Conservation (phyloP, 1,139 yeast species). For the Casaregolazyma suthepensis region DNA sequence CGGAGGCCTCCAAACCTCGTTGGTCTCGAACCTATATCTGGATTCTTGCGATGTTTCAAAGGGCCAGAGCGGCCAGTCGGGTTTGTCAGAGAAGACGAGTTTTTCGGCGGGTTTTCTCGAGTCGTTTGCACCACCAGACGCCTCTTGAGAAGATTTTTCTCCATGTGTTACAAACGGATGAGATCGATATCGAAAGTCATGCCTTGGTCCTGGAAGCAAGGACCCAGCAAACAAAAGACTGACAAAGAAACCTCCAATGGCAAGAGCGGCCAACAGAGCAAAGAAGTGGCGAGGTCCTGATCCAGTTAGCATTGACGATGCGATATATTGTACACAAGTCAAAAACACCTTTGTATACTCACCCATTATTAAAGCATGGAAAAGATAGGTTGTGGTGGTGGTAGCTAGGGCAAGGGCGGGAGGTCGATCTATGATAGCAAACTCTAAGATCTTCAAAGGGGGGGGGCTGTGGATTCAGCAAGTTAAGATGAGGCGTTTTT, state of each 20-base stretch:
- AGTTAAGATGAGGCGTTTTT: not conserved
- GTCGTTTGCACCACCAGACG: not conserved
- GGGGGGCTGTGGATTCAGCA: not conserved
- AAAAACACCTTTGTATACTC: not conserved
- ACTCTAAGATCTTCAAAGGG: not conserved
- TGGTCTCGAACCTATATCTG: conserved; percentile 12
- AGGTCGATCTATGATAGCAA: not conserved
- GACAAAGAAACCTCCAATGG: not conserved
- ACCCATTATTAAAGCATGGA: not conserved
- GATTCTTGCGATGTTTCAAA: not conserved
- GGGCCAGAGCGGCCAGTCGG: not conserved
- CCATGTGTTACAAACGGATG: not conserved
- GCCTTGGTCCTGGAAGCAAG: not conserved
- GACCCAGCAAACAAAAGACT: not conserved
- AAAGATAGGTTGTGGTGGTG: not conserved
- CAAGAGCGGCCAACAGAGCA: not conserved
- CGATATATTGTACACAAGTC: not conserved
- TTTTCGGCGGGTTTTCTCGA: not conserved
- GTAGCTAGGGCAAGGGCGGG: not conserved
- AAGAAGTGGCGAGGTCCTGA: not conserved
- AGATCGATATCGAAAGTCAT: not conserved
- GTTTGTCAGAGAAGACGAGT: not conserved
- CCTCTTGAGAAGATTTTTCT: not conserved
- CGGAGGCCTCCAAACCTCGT: conserved; percentile 15
- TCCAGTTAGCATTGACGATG: not conserved